Evolutionary conservation across 1,284 basidiomycete genomes (phyloP).

Genomic region (Peniophora sp.): DNA sequence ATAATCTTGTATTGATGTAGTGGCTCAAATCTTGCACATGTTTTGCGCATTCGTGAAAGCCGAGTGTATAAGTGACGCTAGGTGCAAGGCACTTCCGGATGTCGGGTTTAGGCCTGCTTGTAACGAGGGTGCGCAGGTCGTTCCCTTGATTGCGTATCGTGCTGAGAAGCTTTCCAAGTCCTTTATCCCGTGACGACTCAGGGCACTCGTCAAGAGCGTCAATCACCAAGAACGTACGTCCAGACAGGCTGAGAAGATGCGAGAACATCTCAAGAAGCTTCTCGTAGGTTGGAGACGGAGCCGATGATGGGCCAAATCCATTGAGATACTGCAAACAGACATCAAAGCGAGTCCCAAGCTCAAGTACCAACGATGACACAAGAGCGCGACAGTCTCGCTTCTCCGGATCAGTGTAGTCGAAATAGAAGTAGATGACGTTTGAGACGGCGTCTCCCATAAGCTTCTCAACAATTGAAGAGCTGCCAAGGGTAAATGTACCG

Average conservation of each 20-base stretch:
- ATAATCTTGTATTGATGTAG: not conserved
- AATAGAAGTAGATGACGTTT: not conserved
- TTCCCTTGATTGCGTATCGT: not conserved
- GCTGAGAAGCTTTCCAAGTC: not conserved
- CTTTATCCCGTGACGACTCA: not conserved
- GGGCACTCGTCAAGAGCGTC: constrained; percentile 1
- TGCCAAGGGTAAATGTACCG: not conserved
- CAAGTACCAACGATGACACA: not conserved
- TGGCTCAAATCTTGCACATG: not conserved
- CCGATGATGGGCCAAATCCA: not conserved
- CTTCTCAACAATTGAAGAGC: not conserved
- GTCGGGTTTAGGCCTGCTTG: not conserved
- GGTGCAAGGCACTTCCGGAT: not conserved
- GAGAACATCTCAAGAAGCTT: not conserved
- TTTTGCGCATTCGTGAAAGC: not conserved
- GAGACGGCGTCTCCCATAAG: not conserved
- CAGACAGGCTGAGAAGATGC: not conserved
- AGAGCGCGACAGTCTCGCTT: not conserved
- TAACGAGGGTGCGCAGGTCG: not conserved
- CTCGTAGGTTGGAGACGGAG: not conserved
- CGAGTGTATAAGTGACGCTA: not conserved
- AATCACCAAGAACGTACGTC: not conserved
- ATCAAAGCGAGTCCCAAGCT: not conserved
- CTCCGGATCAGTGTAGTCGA: not conserved
- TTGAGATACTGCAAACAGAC: not conserved